Conservation (phyloP, 1,139 yeast genomes). For the Pneumocystis canis region DNA sequence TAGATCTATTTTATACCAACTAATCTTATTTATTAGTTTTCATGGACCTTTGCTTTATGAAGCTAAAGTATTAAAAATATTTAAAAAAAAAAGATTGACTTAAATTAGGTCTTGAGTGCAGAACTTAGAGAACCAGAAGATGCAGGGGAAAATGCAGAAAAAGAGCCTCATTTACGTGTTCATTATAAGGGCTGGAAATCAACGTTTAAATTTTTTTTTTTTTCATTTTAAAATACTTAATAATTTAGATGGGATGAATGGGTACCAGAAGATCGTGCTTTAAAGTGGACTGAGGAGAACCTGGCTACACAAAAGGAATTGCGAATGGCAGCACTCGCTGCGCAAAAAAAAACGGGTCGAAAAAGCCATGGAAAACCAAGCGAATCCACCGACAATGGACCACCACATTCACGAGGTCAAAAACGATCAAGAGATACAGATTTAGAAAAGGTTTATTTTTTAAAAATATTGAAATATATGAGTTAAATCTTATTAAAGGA, state of each 20-base stretch:
- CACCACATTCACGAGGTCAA: conserved; percentile 7
- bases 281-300: conserved; percentile 58
- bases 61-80: conserved; percentile 44
- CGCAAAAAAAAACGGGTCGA: conserved; percentile 5
- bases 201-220: conserved; percentile 24
- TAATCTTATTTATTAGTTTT: conserved; percentile 29
- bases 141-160: conserved; percentile 12
- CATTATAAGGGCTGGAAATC: conserved; percentile 95
- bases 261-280: conserved; percentile 59
- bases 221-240: not conserved
- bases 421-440: conserved; percentile 10
- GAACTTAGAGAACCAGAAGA: conserved; percentile 6
- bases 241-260: conserved; percentile 74
- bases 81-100: not conserved
- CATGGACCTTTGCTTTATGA: conserved; percentile 88
- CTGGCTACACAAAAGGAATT: conserved; percentile 48
- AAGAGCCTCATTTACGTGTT: conserved; percentile 35
- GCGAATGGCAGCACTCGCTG: conserved; percentile 34
- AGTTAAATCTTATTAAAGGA: conserved; percentile 17
- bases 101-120: conserved; percentile 3
- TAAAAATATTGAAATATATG: not conserved
- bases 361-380: not conserved
- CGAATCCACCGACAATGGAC: not conserved
- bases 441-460: conserved; percentile 3
- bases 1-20: not conserved